These are phyloP conservation scores for Garcia nutans DNA, from an alignment of 345 rosid genomes.

Conservation along the genomic window DNA sequence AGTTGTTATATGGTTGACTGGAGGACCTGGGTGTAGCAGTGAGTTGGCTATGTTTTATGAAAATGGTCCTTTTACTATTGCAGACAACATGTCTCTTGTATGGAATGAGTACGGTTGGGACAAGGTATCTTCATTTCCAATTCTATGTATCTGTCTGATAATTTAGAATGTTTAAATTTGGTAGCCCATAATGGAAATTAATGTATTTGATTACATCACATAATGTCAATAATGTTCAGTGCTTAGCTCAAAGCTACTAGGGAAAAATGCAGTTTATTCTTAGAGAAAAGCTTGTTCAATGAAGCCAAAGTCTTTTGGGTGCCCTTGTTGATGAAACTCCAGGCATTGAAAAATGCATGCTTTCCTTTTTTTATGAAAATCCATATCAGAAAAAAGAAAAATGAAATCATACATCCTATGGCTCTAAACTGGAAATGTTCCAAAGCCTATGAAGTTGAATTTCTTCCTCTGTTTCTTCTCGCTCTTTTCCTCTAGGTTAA, in stretches of 20 bases:
- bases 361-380: too few relatives aligned
- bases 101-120: conserved; percentile 97
- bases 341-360: background rate
- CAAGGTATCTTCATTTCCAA: conserved; percentile 39
- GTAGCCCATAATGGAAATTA: too few relatives aligned
- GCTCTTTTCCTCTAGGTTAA: background rate
- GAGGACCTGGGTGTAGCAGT: conserved; percentile 99
- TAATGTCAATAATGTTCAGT: background rate
- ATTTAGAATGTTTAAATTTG: too few relatives aligned
- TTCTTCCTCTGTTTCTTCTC: background rate
- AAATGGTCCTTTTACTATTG: conserved; percentile 86
- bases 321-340: background rate
- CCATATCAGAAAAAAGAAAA: background rate
- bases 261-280: background rate
- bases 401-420: background rate
- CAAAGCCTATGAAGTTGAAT: background rate
- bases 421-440: background rate
- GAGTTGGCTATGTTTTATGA: conserved; percentile 98
- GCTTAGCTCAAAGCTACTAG: background rate
- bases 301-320: background rate
- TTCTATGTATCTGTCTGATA: background rate
- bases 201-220: background rate
- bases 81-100: conserved; percentile 77
- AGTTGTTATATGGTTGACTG: conserved; percentile 95
- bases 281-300: background rate